These are phyloP conservation scores for Juncus effusus DNA, from an alignment of 176 grass and related monocot species.

Conservation along the genomic window DNA sequence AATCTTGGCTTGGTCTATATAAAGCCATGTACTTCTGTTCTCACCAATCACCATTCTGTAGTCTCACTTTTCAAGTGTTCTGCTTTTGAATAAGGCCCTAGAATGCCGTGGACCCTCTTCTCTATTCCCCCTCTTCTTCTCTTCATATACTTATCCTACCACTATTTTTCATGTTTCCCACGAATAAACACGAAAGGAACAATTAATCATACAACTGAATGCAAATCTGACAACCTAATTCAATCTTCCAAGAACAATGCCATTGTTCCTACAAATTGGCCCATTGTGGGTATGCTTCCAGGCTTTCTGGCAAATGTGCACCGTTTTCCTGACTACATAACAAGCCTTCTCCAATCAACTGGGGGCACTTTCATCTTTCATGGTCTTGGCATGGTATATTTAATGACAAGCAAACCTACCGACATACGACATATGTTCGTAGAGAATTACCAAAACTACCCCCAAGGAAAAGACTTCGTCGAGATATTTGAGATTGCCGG, in stretches of 20 bases:
- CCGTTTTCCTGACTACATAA: not conserved
- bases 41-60: no score
- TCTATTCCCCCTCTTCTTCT: not conserved
- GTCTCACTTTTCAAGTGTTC: no score
- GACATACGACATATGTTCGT: not conserved
- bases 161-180: no score
- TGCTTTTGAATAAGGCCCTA: not conserved
- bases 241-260: no score
- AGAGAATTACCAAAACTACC: conserved; percentile 1
- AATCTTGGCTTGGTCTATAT: no score
- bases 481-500: not conserved
- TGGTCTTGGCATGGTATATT: not conserved
- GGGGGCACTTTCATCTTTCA: not conserved
- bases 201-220: no score
- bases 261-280: not conserved
- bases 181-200: not conserved
- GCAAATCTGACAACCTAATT: no score
- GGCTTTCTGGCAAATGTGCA: not conserved
- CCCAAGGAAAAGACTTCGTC: not conserved
- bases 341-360: not conserved
- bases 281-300: not conserved
- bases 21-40: no score
- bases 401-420: not conserved
- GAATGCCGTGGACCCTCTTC: not conserved
- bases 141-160: not conserved